phyloP scores from a whole-genome alignment of 495 filamentous ascomycete genomes.

The Podospora pseudopauciseta region DNA sequence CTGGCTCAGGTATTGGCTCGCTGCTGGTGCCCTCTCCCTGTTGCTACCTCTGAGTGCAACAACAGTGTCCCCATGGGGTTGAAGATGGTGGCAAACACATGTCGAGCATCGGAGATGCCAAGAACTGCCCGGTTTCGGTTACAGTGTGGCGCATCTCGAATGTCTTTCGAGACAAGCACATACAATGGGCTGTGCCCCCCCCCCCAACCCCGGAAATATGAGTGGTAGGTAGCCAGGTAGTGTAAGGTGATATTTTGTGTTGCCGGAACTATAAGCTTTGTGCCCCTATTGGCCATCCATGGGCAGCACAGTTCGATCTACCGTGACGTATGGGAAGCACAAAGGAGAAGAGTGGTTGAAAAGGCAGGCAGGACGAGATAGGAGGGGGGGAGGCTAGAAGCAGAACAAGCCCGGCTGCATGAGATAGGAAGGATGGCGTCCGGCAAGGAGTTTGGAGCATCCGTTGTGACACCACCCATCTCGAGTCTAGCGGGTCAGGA shows the following conservation, averaged over 20 bases:
- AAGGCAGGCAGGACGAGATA: background rate
- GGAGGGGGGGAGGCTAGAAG: background rate
- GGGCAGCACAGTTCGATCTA: background rate
- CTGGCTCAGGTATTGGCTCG: background rate
- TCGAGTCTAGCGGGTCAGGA: background rate
- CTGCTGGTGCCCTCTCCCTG: background rate
- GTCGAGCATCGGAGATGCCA: conserved; percentile 10
- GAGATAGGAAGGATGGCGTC: background rate
- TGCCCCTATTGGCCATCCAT: background rate
- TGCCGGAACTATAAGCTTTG: conserved; percentile 6
- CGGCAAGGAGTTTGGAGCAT: background rate
- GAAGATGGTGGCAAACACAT: background rate
- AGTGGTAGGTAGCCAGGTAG: background rate
- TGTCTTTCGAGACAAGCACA: background rate
- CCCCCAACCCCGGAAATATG: background rate
- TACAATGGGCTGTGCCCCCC: background rate
- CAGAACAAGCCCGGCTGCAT: background rate
- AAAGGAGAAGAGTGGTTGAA: background rate
- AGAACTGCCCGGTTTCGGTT: conserved; percentile 16
- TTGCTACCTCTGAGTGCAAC: background rate
- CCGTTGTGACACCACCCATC: background rate
- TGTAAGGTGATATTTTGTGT: background rate
- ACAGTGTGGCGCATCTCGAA: conserved; percentile 7
- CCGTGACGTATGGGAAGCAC: background rate
- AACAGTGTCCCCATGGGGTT: background rate